Conservation (phyloP, 2,329 filamentous ascomycete species). For the Nectriaceae sp. region DNA sequence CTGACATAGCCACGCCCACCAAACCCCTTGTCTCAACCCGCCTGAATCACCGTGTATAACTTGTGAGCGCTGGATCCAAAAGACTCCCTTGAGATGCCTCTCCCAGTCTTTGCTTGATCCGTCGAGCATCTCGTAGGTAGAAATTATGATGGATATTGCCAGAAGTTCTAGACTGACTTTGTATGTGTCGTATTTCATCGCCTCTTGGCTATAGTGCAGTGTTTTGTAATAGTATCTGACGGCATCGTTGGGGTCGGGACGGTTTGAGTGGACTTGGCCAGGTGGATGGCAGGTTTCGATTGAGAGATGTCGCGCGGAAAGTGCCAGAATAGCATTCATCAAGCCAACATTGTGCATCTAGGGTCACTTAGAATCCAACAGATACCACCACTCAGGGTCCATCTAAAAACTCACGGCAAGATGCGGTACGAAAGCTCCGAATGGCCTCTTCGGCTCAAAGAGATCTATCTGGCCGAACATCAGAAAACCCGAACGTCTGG, state of each 20-base stretch:
- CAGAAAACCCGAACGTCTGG: too few relatives aligned
- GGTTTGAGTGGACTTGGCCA: background rate
- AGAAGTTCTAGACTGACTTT: constrained; percentile 58
- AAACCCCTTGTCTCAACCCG: constrained; percentile 57
- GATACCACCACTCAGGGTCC: background rate
- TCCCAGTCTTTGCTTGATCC: constrained; percentile 58
- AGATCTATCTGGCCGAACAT: constrained; percentile 21
- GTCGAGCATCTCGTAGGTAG: constrained; percentile 68
- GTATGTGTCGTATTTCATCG: constrained; percentile 58
- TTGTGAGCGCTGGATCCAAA: constrained; percentile 65
- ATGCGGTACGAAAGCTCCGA: constrained; percentile 17
- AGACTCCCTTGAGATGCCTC: constrained; percentile 63
- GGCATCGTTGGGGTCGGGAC: constrained; percentile 28
- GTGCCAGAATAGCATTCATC: constrained; percentile 57
- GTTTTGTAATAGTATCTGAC: constrained; percentile 61
- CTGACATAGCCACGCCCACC: constrained; percentile 68
- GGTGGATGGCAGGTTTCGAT: constrained; percentile 6
- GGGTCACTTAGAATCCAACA: background rate
- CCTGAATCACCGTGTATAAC: constrained; percentile 60
- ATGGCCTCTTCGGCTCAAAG: constrained; percentile 20
- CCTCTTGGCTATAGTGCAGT: constrained; percentile 59
- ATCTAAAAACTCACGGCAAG: constrained; percentile 35
- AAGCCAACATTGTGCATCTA: constrained; percentile 47
- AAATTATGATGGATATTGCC: constrained; percentile 60
- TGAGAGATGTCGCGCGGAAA: constrained; percentile 49